Evolutionary conservation across 2,329 filamentous ascomycete genomes (phyloP).

Genomic region (Xylariales sp.): DNA sequence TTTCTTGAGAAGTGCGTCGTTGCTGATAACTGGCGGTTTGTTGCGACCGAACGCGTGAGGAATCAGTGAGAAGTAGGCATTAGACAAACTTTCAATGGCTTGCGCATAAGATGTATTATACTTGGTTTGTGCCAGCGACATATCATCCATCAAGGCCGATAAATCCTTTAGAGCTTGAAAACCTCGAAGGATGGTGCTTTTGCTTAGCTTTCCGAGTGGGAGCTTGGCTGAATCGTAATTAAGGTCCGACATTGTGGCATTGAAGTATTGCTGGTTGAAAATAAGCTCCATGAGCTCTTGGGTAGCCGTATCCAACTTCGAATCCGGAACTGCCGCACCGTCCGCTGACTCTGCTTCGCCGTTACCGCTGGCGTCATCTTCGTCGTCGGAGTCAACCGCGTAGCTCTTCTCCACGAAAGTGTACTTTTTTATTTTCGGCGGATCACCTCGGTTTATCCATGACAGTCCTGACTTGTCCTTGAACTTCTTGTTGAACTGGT

Average conservation of each 20-base stretch:
- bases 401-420: constrained; percentile 79
- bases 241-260: constrained; percentile 58
- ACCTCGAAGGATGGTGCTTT: constrained; percentile 68
- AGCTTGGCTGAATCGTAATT: constrained; percentile 75
- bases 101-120: constrained; percentile 31
- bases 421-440: constrained; percentile 66
- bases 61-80: constrained; percentile 76
- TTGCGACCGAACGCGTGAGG: constrained; percentile 70
- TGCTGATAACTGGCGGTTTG: constrained; percentile 63
- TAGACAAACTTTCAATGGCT: constrained; percentile 63
- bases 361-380: constrained; percentile 19
- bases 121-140: constrained; percentile 36
- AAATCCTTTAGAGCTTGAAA: constrained; percentile 76
- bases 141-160: constrained; percentile 58
- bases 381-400: constrained; percentile 51
- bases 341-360: constrained; percentile 18
- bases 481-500: constrained; percentile 57
- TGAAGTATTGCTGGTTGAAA: constrained; percentile 73
- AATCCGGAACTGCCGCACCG: constrained; percentile 16
- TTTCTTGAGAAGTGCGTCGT: constrained; percentile 55
- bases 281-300: constrained; percentile 75
- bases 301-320: constrained; percentile 36
- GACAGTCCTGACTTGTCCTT: constrained; percentile 54
- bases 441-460: constrained; percentile 48
- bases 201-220: constrained; percentile 79